These are phyloP conservation scores for Lodderomyces beijingensis DNA, from an alignment of 1,139 yeast genomes.

Conservation along the genomic window DNA sequence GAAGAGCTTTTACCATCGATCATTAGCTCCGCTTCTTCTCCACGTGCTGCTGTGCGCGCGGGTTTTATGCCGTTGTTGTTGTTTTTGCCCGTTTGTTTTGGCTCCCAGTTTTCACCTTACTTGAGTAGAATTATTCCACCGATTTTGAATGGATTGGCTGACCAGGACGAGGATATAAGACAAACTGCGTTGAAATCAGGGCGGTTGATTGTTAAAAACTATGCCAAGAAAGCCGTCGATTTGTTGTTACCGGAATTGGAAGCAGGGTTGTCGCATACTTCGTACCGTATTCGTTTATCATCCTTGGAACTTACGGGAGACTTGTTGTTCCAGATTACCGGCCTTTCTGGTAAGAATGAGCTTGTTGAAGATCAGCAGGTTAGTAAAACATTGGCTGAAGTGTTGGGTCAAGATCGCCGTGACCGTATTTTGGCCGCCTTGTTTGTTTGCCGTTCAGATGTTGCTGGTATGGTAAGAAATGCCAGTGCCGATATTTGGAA, in stretches of 20 bases:
- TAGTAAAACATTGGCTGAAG: slow-evolving; percentile 64
- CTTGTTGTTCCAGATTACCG: slow-evolving; percentile 88
- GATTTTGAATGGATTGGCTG: slow-evolving; percentile 87
- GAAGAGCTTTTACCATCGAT: slow-evolving; percentile 86
- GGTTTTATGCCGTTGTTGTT: slow-evolving; percentile 90
- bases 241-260: slow-evolving; percentile 91
- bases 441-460: slow-evolving; percentile 91
- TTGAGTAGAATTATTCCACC: slow-evolving; percentile 84
- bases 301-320: slow-evolving; percentile 98
- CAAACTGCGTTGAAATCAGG: slow-evolving; percentile 93
- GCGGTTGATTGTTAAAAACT: slow-evolving; percentile 83
- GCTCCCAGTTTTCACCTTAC: slow-evolving; percentile 87
- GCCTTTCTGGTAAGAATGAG: slow-evolving; percentile 70
- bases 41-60: slow-evolving; percentile 73
- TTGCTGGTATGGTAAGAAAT: slow-evolving; percentile 79
- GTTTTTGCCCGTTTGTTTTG: slow-evolving; percentile 92
- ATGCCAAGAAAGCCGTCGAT: slow-evolving; percentile 91
- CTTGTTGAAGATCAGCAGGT: slow-evolving; percentile 67
- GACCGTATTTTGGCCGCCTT: slow-evolving; percentile 79
- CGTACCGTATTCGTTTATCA: slow-evolving; percentile 84
- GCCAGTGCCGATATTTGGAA: slow-evolving; percentile 98
- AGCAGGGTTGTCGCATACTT: slow-evolving; percentile 76
- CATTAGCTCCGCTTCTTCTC: slow-evolving; percentile 64
- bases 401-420: slow-evolving; percentile 84
- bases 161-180: slow-evolving; percentile 77